Evolutionary conservation across 306 rosid genomes (phyloP), one percentile per base, ranked within the genome.

Genomic region (Canavalia gladiata): DNA sequence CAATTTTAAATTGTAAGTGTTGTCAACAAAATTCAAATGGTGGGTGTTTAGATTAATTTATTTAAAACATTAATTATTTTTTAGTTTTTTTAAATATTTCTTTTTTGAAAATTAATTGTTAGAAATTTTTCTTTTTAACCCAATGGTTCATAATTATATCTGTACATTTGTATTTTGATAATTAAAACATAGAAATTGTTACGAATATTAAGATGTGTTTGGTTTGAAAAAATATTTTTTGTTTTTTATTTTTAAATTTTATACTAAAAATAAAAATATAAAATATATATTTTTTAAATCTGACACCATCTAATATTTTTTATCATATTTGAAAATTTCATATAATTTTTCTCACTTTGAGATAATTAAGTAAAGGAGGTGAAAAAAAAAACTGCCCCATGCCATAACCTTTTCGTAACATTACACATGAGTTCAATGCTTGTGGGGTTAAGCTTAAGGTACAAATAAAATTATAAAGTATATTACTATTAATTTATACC

Each of bases 391-490:
- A 3, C 11, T 3, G 47, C 29, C 1, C 12, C 18, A 41, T 42
- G 8, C 18, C 56, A 62, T 51, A 25, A 50, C 46, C 71, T 80
- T 79, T 80, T 28, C 12, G 33, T 39, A 71, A 39, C 78, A 59
- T 4, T 35, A 13, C 72, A 80, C 60, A 43, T 69, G 74, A 63
- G 29, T 41, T 64, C 58, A 64, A n/a, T 81, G 57, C 47, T 73
- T 39, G 84, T 81, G 84, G 79, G 79, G 74, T 64, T 63, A 64
- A 62, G 79, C 73, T 28, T 50, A 29, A 59, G 41, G 18, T 42
- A 39, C 66, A 11, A 51, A 80, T 4, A 18, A 18, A 18, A 18
- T 18, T 18, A 18, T 18, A 18, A 18, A 18, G 25, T 18, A 18
- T 18, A 18, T 18, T 18, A 18, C 25, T 18, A 18, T 18, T 18